Evolutionary conservation across 345 rosid species (phyloP), one percentile per base, ranked within the genome.

Genomic region (Camelina laxa): DNA sequence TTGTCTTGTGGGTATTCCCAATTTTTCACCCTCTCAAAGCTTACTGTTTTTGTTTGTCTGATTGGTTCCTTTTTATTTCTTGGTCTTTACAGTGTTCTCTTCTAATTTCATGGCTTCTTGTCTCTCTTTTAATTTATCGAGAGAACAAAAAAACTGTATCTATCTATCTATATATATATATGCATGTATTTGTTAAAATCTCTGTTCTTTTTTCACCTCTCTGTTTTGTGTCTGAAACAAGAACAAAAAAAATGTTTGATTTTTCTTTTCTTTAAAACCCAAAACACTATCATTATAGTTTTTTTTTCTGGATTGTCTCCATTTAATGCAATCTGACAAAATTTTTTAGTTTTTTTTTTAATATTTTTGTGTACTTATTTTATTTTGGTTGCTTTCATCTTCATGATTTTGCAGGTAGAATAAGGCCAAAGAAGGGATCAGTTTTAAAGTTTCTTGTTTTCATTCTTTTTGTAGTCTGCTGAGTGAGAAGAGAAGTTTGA

Each of bases 1-100:
- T 85, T 85, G 80, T 85, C 92, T 84, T 84, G 81, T 81, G 85
- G 84, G 81, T 82, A 75, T 68, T 68, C 75, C 71, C 81, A 75
- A 63, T 74, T 75, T 82, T 62, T 58, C 50, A 24, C 48, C 74
- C 82, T 62, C 51, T 31, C 48, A 68, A 60, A 31, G 21, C 41
- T 68, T 60, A 7, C 72, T 61, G 56, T 75, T 79, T 48, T 66
- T 55, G 57, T 55, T 56, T 55, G 38, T 58, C 47, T 58, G n/a
- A 65, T 74, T 74, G 67, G 71, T 55, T 54, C 33, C 45, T 49
- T 41, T 67, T 41, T 59, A 30, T 60, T 75, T 75, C 69, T 75
- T 75, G 70, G 72, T 70, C 21, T 77, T 59, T 51, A 39, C 57
- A 67, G 33, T 60, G 45, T 17, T 67, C 48, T 27, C 80, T 64